phyloP scores from a whole-genome alignment of 148 eudicot species.

The Chenopodium suecicum region DNA sequence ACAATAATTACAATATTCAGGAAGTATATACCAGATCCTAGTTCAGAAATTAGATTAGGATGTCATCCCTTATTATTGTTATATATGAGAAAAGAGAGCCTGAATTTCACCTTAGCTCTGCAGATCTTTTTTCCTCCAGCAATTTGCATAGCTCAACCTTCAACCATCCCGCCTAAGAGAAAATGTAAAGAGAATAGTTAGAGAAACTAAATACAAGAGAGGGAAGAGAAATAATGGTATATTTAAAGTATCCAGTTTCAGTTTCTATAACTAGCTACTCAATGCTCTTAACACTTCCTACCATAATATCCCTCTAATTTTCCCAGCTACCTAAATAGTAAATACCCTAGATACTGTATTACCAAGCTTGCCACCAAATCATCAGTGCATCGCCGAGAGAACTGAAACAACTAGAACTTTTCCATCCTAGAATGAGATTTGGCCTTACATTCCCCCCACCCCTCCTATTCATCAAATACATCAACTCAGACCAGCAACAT shows the following conservation, averaged over 20 bases:
- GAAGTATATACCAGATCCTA: not conserved
- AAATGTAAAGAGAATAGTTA: no score
- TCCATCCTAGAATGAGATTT: not conserved
- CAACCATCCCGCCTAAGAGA: conserved; percentile 68
- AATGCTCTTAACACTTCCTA: no score
- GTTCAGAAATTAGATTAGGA: not conserved
- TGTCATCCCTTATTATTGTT: not conserved
- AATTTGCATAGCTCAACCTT: conserved; percentile 85
- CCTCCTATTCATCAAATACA: not conserved
- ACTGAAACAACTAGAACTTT: not conserved
- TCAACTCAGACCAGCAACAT: no score
- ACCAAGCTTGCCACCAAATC: not conserved
- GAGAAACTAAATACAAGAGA: no score
- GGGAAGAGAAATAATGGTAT: no score
- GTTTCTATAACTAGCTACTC: no score
- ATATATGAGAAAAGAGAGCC: conserved; percentile 8
- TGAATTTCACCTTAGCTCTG: conserved; percentile 70
- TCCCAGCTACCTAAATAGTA: not conserved
- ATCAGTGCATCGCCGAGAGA: no score
- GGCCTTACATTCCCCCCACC: not conserved
- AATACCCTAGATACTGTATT: not conserved
- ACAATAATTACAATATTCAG: not conserved
- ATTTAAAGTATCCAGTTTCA: no score
- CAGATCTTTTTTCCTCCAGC: conserved; percentile 89
- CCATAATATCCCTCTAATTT: no score